Conservation (phyloP, 2,329 filamentous ascomycete species). For the Calonectria henricotiae region DNA sequence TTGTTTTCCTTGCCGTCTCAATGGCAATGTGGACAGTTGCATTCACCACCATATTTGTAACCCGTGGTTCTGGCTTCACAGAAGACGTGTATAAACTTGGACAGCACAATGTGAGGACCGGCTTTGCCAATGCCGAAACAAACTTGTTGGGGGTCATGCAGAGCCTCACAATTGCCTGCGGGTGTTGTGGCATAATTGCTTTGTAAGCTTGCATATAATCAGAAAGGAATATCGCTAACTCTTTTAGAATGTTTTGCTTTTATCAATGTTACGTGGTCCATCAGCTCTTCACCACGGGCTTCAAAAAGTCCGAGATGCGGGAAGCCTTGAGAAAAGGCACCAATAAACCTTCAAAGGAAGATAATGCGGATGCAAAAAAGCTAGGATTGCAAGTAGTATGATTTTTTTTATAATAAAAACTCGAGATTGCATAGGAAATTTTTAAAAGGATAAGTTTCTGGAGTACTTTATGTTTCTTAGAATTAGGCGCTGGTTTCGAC, state of each 20-base stretch:
- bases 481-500: too few species aligned
- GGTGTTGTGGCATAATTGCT: not conserved
- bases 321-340: not conserved
- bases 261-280: conserved; percentile 1
- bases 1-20: not conserved
- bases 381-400: too few species aligned
- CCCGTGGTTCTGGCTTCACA: not conserved
- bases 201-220: not conserved
- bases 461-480: too few species aligned
- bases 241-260: not conserved
- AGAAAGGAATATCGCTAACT: not conserved
- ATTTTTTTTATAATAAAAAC: too few species aligned
- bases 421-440: too few species aligned
- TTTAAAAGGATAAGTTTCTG: too few species aligned
- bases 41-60: not conserved
- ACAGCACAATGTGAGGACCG: not conserved
- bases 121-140: not conserved
- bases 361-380: not conserved
- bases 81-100: not conserved
- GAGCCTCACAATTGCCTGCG: not conserved
- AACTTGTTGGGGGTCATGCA: not conserved
- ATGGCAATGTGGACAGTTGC: not conserved
- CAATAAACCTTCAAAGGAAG: not conserved
- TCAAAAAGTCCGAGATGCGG: not conserved
- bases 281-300: not conserved